These are phyloP conservation scores for Talaromyces liani DNA, from an alignment of 495 filamentous ascomycete species.

Conservation along the genomic window DNA sequence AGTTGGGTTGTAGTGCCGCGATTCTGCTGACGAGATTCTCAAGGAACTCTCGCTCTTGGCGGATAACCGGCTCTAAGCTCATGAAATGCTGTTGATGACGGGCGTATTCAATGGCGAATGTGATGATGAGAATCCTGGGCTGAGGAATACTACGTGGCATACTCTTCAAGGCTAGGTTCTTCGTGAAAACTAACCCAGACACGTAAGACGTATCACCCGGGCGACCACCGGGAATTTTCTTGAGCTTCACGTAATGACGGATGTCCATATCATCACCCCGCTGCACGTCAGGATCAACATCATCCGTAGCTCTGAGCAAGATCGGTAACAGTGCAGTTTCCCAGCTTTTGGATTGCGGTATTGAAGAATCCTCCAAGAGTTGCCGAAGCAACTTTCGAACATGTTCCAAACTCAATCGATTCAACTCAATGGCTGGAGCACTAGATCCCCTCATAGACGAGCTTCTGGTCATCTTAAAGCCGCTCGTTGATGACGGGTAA, in stretches of 20 bases:
- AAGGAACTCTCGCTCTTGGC: constrained; percentile 92
- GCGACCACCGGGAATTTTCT: constrained; percentile 84
- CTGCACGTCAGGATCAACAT: constrained; percentile 87
- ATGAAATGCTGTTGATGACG: constrained; percentile 95
- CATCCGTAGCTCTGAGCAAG: constrained; percentile 82
- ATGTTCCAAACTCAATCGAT: constrained; percentile 79
- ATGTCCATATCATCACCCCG: constrained; percentile 93
- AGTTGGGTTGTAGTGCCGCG: constrained; percentile 68
- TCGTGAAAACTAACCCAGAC: constrained; percentile 92
- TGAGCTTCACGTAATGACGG: constrained; percentile 96
- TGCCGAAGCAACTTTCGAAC: constrained; percentile 79
- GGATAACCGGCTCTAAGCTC: constrained; percentile 95
- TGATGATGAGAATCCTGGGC: constrained; percentile 85
- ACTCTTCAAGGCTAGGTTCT: constrained; percentile 90
- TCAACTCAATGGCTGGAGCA: constrained; percentile 71
- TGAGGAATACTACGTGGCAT: constrained; percentile 83
- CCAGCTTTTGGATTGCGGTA: constrained; percentile 70
- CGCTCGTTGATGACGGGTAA: constrained; percentile 24
- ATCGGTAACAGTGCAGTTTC: constrained; percentile 89
- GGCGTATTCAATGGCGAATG: constrained; percentile 94
- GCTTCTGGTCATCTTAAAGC: constrained; percentile 64
- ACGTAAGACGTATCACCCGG: constrained; percentile 91
- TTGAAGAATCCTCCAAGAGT: constrained; percentile 65
- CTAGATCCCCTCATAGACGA: constrained; percentile 75
- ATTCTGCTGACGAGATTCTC: constrained; percentile 92